A percentile compares a stretch with the other conserved stretches of the same genome.
These are phyloP conservation scores for Leptographium wingfieldii DNA, from an alignment of 2,329 filamentous ascomycete genomes.

Conservation along the genomic window DNA sequence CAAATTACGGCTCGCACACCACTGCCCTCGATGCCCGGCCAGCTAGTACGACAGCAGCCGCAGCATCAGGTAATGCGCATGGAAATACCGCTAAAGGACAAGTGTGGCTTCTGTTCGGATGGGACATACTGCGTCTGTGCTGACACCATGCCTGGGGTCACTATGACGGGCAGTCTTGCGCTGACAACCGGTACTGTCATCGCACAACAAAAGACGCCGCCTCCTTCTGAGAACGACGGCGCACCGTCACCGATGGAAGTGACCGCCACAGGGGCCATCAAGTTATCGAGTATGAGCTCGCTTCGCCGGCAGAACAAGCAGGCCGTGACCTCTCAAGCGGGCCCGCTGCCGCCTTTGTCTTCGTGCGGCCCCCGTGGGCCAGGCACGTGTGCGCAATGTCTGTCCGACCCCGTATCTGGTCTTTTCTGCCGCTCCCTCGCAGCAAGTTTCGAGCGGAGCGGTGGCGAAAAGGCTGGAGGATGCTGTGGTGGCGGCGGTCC, in stretches of 20 bases:
- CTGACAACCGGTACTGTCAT: constrained; percentile 13
- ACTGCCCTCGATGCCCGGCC: constrained; percentile 8
- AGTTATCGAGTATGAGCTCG: constrained; percentile 35
- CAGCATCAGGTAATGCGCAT: constrained; percentile 11
- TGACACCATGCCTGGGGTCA: constrained; percentile 29
- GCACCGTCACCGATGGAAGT: constrained; percentile 45
- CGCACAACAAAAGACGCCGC: constrained; percentile 42
- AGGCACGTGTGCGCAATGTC: constrained; percentile 67
- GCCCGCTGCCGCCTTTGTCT: constrained; percentile 12
- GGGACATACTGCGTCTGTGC: constrained; percentile 75
- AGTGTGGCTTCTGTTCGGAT: constrained; percentile 73
- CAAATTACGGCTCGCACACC: constrained; percentile 11
- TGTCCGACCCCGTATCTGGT: constrained; percentile 64
- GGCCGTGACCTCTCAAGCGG: constrained; percentile 6
- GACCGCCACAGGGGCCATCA: constrained; percentile 46
- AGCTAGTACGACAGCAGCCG: neutral
- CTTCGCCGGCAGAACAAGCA: constrained; percentile 18
- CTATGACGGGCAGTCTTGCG: constrained; percentile 25
- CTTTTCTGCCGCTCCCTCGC: constrained; percentile 75
- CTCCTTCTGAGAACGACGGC: constrained; percentile 48
- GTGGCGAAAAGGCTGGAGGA: constrained; percentile 17
- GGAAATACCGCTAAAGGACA: constrained; percentile 44
- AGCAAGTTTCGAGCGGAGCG: constrained; percentile 40
- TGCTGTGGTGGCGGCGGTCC: constrained; percentile 52
- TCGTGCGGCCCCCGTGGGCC: constrained; percentile 56